Conservation (phyloP, 805 yeast genomes). For the Metschnikowia gruessii region DNA sequence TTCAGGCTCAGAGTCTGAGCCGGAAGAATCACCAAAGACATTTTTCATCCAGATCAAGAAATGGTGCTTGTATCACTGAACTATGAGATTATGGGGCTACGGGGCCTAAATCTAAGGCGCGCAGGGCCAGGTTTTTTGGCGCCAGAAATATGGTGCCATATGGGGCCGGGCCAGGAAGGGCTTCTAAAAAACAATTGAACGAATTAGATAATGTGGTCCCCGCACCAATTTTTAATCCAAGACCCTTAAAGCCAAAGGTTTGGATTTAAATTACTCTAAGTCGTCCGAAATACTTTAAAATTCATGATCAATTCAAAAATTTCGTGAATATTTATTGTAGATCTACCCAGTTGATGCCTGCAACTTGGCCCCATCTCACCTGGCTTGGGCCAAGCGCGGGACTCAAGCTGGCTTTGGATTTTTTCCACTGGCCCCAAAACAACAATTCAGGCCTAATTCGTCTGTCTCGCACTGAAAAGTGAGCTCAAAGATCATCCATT, state of each 20-base stretch:
- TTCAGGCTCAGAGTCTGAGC: slow-evolving; percentile 10
- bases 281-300: too few species aligned
- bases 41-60: slow-evolving; percentile 12
- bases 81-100: not conserved
- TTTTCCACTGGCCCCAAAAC: too few species aligned
- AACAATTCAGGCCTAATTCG: not conserved
- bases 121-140: not conserved
- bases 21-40: slow-evolving; percentile 18
- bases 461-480: not conserved
- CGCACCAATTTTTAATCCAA: too few species aligned
- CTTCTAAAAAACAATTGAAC: not conserved
- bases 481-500: not conserved
- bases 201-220: too few species aligned
- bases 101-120: not conserved
- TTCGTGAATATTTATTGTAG: too few species aligned
- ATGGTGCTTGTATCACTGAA: not conserved
- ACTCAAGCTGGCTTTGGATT: too few species aligned
- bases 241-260: too few species aligned
- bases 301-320: too few species aligned
- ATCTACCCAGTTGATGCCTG: not conserved
- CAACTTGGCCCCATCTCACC: not conserved
- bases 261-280: too few species aligned
- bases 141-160: not conserved
- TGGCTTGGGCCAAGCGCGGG: too few species aligned
- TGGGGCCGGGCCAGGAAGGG: not conserved